Evolutionary conservation across 2,329 filamentous ascomycete species (phyloP).

Genomic region (Pyricularia sp.): DNA sequence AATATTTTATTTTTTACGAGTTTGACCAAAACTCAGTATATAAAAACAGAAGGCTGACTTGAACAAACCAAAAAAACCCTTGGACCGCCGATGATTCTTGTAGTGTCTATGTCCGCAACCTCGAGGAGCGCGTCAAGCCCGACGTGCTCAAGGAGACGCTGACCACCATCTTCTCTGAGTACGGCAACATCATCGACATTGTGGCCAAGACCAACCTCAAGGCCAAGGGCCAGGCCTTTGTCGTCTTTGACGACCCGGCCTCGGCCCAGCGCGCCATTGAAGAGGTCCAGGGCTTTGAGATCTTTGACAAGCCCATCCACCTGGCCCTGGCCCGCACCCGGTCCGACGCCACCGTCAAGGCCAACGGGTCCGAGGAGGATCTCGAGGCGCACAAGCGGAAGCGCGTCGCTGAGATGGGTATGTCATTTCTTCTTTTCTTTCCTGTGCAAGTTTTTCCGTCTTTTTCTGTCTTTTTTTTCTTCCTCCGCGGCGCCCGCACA

Average conservation of each 20-base stretch:
- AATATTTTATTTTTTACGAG: too few species aligned
- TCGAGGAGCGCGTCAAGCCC: conserved; percentile 86
- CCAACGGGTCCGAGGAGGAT: conserved; percentile 65
- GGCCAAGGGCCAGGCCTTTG: conserved; percentile 90
- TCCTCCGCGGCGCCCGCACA: too few species aligned
- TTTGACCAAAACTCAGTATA: not conserved
- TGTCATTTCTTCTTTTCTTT: conserved; percentile 11
- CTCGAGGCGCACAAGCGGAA: conserved; percentile 80
- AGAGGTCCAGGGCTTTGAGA: conserved; percentile 82
- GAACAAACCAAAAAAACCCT: not conserved
- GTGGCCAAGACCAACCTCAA: conserved; percentile 71
- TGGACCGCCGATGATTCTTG: not conserved
- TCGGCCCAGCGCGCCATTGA: conserved; percentile 76
- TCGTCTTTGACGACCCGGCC: conserved; percentile 79
- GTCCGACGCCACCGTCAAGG: conserved; percentile 80
- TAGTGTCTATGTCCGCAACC: conserved; percentile 68
- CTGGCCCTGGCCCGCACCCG: conserved; percentile 71
- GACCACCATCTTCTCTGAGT: conserved; percentile 73
- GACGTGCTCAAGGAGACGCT: conserved; percentile 67
- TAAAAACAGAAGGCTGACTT: not conserved
- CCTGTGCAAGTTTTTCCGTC: not conserved
- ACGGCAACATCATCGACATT: conserved; percentile 70
- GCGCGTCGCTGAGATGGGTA: conserved; percentile 84
- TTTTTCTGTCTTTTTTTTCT: too few species aligned
- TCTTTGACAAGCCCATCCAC: conserved; percentile 87